Conservation (phyloP, 2,329 filamentous ascomycete species). For the Cladophialophora yegresii region DNA sequence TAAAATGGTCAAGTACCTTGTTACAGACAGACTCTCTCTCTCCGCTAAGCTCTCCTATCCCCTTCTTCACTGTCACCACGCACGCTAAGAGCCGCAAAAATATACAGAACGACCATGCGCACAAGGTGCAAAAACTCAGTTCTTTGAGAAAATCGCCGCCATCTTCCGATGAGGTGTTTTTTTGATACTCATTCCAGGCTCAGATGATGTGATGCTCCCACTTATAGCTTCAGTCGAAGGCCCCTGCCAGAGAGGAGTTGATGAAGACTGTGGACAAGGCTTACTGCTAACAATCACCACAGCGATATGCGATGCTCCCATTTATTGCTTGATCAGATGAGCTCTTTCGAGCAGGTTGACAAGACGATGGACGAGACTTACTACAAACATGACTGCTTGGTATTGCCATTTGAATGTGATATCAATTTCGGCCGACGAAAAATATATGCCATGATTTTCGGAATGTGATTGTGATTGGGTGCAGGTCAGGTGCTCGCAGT, state of each 20-base stretch:
- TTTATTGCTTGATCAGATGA: neutral
- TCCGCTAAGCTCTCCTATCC: neutral
- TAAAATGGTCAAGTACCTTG: neutral
- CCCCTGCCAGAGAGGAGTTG: neutral
- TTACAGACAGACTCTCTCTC: neutral
- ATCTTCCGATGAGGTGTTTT: neutral
- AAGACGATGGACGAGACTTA: neutral
- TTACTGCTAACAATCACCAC: neutral
- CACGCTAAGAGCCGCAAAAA: neutral
- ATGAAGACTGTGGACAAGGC: neutral
- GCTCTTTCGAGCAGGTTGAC: neutral
- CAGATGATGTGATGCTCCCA: neutral
- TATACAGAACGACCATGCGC: neutral
- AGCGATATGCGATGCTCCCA: neutral
- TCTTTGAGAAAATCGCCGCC: neutral
- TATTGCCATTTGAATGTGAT: neutral
- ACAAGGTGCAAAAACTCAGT: neutral
- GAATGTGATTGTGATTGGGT: neutral
- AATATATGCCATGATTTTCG: neutral
- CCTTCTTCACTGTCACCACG: neutral
- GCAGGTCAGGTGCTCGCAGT: neutral
- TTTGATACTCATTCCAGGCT: neutral
- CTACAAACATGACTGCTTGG: neutral
- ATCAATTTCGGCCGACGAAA: neutral
- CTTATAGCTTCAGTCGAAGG: neutral